Conservation (phyloP, 176 grass and related monocot species). For the Alloteropsis semialata region DNA sequence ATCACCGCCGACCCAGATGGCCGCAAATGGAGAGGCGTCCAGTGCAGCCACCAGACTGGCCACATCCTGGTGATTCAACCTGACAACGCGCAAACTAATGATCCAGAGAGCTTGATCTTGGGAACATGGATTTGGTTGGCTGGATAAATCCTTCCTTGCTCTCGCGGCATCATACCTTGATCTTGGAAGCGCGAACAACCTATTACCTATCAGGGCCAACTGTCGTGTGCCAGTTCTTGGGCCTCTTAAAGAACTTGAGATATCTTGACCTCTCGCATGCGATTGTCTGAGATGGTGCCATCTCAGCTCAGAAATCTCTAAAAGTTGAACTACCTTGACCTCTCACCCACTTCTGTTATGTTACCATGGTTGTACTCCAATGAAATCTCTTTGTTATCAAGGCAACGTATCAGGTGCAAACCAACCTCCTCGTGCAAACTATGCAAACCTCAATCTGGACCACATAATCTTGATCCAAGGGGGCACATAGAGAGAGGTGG, state of each 20-base stretch:
- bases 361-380: background rate
- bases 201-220: background rate
- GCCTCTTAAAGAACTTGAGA: background rate
- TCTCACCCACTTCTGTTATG: background rate
- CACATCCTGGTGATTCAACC: conserved; percentile 10
- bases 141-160: background rate
- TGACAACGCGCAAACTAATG: background rate
- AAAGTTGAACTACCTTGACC: background rate
- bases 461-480: too few species aligned
- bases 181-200: background rate
- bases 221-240: background rate
- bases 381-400: background rate
- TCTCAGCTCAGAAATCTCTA: background rate
- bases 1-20: background rate
- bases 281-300: background rate
- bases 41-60: conserved; percentile 23
- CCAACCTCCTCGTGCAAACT: too few species aligned
- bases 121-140: background rate
- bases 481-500: too few species aligned
- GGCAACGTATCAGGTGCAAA: too few species aligned
- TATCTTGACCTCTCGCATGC: conserved; percentile 14
- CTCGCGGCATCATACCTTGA: background rate
- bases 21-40: conserved; percentile 27
- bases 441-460: too few species aligned
- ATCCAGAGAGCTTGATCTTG: too few species aligned